Conservation (phyloP, 768 basidiomycete species). For the Naganishia vaughanmartiniae region DNA sequence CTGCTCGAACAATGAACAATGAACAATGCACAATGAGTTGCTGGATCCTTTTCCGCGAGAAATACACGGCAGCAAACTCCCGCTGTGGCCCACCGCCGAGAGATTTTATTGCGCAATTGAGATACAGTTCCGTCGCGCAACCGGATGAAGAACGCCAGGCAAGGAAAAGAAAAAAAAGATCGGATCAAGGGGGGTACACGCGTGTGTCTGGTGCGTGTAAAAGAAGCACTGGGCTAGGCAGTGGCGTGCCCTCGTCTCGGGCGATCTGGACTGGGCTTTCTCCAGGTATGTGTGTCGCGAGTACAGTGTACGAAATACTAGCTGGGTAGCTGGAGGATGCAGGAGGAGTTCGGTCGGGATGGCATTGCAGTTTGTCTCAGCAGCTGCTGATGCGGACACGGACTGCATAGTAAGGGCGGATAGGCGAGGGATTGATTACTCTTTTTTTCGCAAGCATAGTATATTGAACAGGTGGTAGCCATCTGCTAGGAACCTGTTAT, state of each 20-base stretch:
- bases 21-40: too few species aligned
- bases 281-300: not conserved
- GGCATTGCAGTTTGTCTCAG: conserved; percentile 19
- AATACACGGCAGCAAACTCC: not conserved
- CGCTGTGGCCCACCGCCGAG: not conserved
- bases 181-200: not conserved
- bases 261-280: conserved; percentile 23
- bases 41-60: not conserved
- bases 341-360: not conserved
- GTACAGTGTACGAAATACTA: not conserved
- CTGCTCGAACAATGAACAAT: too few species aligned
- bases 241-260: not conserved
- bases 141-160: conserved; percentile 26
- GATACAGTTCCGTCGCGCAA: not conserved
- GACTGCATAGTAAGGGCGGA: not conserved
- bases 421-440: conserved; percentile 6
- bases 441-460: conserved; percentile 16
- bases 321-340: too few species aligned
- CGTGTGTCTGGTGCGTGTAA: too few species aligned
- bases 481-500: not conserved
- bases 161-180: not conserved
- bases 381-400: conserved; percentile 14
- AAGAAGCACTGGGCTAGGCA: not conserved
- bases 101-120: not conserved
- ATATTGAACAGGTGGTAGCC: not conserved